Evolutionary conservation across 805 yeast genomes (phyloP).

Genomic region (Candida awuae): DNA sequence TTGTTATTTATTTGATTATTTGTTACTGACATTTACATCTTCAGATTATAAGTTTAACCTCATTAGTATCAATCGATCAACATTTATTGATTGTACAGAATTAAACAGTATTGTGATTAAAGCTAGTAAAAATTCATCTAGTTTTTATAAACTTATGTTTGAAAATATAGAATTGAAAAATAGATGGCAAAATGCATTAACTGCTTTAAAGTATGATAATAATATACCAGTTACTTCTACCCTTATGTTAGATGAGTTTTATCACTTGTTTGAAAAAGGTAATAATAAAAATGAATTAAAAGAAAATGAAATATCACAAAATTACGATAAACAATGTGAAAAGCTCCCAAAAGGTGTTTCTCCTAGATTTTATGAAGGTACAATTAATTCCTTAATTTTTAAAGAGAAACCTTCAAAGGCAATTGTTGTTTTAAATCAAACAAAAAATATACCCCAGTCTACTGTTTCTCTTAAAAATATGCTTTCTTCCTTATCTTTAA

Average conservation of each 20-base stretch:
- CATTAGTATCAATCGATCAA: conserved; percentile 13
- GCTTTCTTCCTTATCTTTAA: conserved; percentile 22
- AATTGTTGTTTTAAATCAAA: conserved; percentile 24
- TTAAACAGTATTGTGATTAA: conserved; percentile 1
- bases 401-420: conserved; percentile 23
- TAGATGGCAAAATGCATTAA: conserved; percentile 28
- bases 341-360: conserved; percentile 22
- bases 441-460: conserved; percentile 16
- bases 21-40: conserved; percentile 17
- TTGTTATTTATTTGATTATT: conserved; percentile 25
- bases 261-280: conserved; percentile 4
- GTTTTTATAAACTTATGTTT: conserved; percentile 3
- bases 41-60: conserved; percentile 6
- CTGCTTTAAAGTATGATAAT: conserved; percentile 20
- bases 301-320: not conserved
- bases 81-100: conserved; percentile 13
- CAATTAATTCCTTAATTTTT: conserved; percentile 20
- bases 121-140: conserved; percentile 4
- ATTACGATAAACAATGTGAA: conserved; percentile 6
- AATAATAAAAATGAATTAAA: not conserved
- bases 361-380: conserved; percentile 25
- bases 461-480: conserved; percentile 24
- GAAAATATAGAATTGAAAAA: conserved; percentile 12
- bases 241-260: conserved; percentile 20
- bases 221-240: conserved; percentile 22